Evolutionary conservation across 345 rosid species (phyloP).

Genomic region (Brassica nigra): DNA sequence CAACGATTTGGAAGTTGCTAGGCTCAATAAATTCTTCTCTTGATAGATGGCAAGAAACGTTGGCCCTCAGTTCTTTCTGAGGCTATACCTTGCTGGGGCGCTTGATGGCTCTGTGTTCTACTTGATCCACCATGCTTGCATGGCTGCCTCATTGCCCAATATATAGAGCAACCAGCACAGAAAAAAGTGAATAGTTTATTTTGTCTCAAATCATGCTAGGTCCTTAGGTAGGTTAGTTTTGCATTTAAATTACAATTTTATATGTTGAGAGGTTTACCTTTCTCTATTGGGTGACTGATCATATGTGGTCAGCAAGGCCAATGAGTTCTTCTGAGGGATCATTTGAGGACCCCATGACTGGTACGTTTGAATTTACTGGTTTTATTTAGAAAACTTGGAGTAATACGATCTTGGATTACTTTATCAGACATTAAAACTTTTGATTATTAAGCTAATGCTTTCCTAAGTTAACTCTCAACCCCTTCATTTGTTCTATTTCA

Average conservation of each 20-base stretch:
- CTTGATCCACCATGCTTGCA: conserved; percentile 60
- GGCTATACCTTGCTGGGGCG: conserved; percentile 78
- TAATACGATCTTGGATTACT: not conserved
- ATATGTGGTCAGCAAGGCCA: conserved; percentile 45
- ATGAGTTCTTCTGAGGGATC: conserved; percentile 52
- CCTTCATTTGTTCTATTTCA: not conserved
- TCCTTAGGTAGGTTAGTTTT: conserved; percentile 15
- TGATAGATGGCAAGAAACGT: conserved; percentile 63
- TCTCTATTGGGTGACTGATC: not conserved
- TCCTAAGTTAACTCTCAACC: not conserved
- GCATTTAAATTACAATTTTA: not conserved
- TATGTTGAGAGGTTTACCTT: conserved; percentile 48
- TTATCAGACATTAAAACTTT: conserved; percentile 39
- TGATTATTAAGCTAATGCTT: not conserved
- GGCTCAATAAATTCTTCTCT: conserved; percentile 6
- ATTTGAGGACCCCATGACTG: conserved; percentile 71
- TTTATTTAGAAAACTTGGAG: not conserved
- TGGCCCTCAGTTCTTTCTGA: conserved; percentile 68
- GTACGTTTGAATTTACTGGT: conserved; percentile 42
- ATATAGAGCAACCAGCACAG: conserved; percentile 38
- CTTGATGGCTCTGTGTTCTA: conserved; percentile 75
- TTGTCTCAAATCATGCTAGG: not conserved
- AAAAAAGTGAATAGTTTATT: not conserved
- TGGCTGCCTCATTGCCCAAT: conserved; percentile 55
- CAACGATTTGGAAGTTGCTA: conserved; percentile 56